These are phyloP conservation scores for Chytriomyces hyalinus DNA, from an alignment of 192 early-diverging fungal species.

Conservation along the genomic window DNA sequence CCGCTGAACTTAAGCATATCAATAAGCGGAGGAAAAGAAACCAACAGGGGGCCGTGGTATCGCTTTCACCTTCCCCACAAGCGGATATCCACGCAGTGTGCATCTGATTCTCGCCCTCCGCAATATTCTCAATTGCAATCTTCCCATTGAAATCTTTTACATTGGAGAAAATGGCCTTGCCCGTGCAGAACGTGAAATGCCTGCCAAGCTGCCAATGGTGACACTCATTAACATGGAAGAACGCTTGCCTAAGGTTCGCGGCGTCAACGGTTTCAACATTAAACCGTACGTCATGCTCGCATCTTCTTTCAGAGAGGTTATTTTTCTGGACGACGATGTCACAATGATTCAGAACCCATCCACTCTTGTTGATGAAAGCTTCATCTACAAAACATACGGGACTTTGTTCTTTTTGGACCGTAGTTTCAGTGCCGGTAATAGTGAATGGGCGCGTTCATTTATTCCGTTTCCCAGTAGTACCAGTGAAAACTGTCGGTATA, in stretches of 20 bases:
- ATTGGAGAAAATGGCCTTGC: conserved; percentile 41
- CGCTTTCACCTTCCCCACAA: conserved; percentile 29
- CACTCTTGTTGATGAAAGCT: conserved; percentile 44
- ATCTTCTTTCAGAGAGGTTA: conserved; percentile 64
- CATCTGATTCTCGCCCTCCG: conserved; percentile 30
- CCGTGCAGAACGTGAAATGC: background rate
- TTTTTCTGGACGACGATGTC: conserved; percentile 73
- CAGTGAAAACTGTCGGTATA: conserved; percentile 48
- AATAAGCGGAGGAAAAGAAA: no score
- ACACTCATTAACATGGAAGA: conserved; percentile 39
- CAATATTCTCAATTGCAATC: conserved; percentile 45
- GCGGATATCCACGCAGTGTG: conserved; percentile 22
- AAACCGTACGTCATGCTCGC: conserved; percentile 72
- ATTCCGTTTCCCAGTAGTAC: conserved; percentile 53
- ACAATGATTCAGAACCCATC: conserved; percentile 62
- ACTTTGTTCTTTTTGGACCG: conserved; percentile 71
- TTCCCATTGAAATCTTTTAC: conserved; percentile 68
- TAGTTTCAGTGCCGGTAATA: conserved; percentile 49
- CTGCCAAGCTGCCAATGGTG: conserved; percentile 28
- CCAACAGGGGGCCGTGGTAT: conserved; percentile 28
- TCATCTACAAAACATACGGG: conserved; percentile 51
- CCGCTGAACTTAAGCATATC: no score
- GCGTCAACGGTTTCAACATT: conserved; percentile 65
- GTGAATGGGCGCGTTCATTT: conserved; percentile 58
- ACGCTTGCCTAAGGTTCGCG: conserved; percentile 18